These are phyloP conservation scores for Crucibulum laeve DNA, from an alignment of 768 basidiomycete species.

Conservation along the genomic window DNA sequence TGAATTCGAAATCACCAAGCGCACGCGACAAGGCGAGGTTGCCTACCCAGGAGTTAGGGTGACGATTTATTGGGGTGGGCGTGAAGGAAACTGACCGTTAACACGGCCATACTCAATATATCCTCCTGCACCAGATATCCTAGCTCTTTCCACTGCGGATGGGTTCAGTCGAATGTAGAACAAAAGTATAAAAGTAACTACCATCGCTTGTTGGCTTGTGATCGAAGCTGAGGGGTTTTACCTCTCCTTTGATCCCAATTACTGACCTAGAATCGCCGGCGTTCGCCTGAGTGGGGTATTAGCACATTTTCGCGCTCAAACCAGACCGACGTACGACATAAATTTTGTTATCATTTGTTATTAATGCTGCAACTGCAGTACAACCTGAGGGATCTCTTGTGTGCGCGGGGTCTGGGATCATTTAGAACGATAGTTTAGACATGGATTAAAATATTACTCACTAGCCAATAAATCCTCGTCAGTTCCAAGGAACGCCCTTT, in stretches of 20 bases:
- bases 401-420: conserved; percentile 69
- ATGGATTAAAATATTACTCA: conserved; percentile 27
- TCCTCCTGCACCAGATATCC: conserved; percentile 89
- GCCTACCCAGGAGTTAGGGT: conserved; percentile 40
- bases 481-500: conserved; percentile 86
- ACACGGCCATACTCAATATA: conserved; percentile 97
- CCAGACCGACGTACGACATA: conserved; percentile 57
- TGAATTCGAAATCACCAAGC: conserved; percentile 97
- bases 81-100: conserved; percentile 65
- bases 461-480: conserved; percentile 91
- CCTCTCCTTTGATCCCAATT: conserved; percentile 78
- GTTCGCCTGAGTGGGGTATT: conserved; percentile 66
- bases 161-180: conserved; percentile 5
- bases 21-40: conserved; percentile 95
- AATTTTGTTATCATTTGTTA: conserved; percentile 75
- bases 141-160: conserved; percentile 67
- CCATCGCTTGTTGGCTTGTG: conserved; percentile 92
- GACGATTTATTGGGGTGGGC: conserved; percentile 1
- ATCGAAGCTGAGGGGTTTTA: conserved; percentile 86
- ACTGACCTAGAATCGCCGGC: conserved; percentile 96
- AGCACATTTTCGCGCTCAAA: conserved; percentile 3
- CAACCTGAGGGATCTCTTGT: conserved; percentile 92
- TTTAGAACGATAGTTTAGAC: conserved; percentile 10
- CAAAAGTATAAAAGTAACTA: conserved; percentile 27
- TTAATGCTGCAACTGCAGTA: conserved; percentile 86